phyloP scores from a whole-genome alignment of 2,329 filamentous ascomycete species.

The Aspergillus ibericus region DNA sequence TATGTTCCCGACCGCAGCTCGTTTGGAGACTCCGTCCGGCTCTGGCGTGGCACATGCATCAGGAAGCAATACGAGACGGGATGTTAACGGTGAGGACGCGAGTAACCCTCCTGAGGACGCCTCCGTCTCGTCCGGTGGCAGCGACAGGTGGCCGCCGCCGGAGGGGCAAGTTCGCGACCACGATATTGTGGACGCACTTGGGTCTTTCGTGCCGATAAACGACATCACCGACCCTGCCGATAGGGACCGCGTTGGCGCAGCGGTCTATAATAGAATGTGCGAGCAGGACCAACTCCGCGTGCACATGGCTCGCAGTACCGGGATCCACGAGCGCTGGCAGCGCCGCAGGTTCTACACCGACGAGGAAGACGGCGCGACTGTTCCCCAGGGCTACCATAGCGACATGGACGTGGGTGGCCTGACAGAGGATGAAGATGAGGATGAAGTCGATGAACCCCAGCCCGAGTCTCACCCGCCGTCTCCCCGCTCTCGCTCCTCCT shows the following conservation, averaged over 20 bases:
- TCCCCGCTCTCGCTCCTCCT: slow-evolving; percentile 69
- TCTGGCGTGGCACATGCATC: slow-evolving; percentile 12
- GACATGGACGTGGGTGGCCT: slow-evolving; percentile 37
- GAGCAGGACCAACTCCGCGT: slow-evolving; percentile 39
- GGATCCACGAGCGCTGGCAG: slow-evolving; percentile 70
- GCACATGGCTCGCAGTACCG: slow-evolving; percentile 39
- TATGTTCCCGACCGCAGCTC: slow-evolving; percentile 33
- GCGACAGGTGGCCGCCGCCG: slow-evolving; percentile 40
- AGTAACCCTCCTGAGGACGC: slow-evolving; percentile 23
- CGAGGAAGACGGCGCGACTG: slow-evolving; percentile 73
- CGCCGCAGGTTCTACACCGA: slow-evolving; percentile 79
- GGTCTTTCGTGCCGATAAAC: slow-evolving; percentile 41
- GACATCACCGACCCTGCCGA: slow-evolving; percentile 46
- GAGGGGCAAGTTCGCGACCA: slow-evolving; percentile 37
- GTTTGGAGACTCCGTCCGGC: slow-evolving; percentile 20
- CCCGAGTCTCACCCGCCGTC: slow-evolving; percentile 44
- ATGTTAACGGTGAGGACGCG: slow-evolving; percentile 23
- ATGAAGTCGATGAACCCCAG: slow-evolving; percentile 51
- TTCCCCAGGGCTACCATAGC: slow-evolving; percentile 60
- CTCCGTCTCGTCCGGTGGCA: slow-evolving; percentile 30
- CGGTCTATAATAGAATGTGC: slow-evolving; percentile 40
- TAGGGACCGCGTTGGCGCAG: slow-evolving; percentile 40
- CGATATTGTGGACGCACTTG: slow-evolving; percentile 46
- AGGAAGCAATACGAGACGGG: slow-evolving; percentile 17
- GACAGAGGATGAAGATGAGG: slow-evolving; percentile 49